phyloP scores from a whole-genome alignment of 225 moss, liverwort and hornwort species.

The Straminergon stramineum region DNA sequence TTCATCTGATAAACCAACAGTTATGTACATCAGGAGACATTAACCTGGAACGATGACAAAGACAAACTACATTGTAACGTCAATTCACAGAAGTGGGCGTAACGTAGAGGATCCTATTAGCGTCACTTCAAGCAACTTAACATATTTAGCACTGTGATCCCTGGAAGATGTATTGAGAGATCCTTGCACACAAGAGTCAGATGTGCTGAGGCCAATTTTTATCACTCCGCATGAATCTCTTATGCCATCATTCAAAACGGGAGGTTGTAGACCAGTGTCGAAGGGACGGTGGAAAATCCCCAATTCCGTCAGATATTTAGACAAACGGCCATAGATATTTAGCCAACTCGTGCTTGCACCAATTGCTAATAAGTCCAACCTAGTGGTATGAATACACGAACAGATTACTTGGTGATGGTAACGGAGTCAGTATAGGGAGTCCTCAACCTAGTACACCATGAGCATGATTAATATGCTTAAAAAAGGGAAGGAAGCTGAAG shows the following conservation, averaged over 20 bases:
- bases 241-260: neutral
- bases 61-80: neutral
- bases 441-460: neutral
- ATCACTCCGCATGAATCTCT: neutral
- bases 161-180: neutral
- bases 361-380: neutral
- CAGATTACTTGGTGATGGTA: neutral
- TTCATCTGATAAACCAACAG: constrained; percentile 17
- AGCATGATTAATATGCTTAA: neutral
- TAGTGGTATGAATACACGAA: neutral
- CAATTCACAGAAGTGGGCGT: neutral
- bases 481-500: neutral
- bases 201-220: neutral
- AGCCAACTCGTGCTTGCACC: neutral
- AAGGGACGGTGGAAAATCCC: neutral
- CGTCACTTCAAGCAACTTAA: neutral
- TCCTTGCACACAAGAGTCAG: neutral
- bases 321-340: neutral
- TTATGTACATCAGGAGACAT: neutral
- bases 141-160: neutral
- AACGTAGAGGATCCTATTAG: neutral
- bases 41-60: neutral
- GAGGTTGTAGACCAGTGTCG: neutral
- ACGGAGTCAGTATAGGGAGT: neutral
- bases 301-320: neutral